phyloP scores from a whole-genome alignment of 305 asterid genomes.

The Solanum hybrid region DNA sequence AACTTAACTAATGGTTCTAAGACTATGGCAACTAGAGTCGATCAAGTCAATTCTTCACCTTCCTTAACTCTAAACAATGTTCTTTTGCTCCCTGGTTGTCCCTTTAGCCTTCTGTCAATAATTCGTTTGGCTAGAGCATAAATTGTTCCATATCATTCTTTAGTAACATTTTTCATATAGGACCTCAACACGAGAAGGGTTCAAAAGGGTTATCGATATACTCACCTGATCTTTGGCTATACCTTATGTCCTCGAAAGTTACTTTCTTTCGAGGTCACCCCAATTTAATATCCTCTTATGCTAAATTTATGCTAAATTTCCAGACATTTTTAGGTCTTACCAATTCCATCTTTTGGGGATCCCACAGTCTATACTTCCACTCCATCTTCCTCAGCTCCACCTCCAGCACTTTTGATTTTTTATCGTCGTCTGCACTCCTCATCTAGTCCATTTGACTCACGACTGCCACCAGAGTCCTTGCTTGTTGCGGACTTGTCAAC shows the following conservation, averaged over 20 bases:
- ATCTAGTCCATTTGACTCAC: not conserved
- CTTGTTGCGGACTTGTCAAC: not conserved
- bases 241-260: not conserved
- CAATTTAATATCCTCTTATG: not conserved
- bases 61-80: not conserved
- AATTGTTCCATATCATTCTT: not conserved
- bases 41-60: not conserved
- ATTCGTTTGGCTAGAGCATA: not conserved
- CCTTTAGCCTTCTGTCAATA: not conserved
- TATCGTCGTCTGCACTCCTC: not conserved
- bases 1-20: not conserved
- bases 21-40: not conserved
- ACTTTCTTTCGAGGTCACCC: not conserved
- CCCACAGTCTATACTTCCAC: not conserved
- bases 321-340: not conserved
- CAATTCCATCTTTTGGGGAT: not conserved
- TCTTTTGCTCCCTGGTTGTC: not conserved
- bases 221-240: not conserved
- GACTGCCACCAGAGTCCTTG: not conserved
- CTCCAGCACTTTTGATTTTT: not conserved
- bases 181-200: not conserved
- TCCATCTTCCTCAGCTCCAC: not conserved
- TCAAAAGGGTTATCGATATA: not conserved
- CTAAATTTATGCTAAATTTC: not conserved
- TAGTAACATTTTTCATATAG: not conserved